phyloP scores from a whole-genome alignment of 2,329 filamentous ascomycete species.

The Stachybotrys chlorohalonatus region DNA sequence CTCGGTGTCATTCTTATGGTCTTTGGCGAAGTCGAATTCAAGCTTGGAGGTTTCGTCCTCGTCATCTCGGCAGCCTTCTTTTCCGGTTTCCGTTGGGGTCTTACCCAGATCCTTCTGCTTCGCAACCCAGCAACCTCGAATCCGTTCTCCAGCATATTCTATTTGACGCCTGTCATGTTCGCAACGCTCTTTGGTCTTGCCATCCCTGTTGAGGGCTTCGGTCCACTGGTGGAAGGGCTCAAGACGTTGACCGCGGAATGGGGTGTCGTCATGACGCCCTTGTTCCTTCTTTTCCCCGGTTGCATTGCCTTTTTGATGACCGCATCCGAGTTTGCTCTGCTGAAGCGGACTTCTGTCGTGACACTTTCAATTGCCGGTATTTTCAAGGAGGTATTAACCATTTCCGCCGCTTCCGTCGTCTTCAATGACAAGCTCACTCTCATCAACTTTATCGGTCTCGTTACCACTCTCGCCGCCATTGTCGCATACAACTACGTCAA shows the following conservation, averaged over 20 bases:
- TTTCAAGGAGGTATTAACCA: slow-evolving; percentile 98
- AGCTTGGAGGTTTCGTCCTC: slow-evolving; percentile 76
- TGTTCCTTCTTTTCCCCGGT: slow-evolving; percentile 82
- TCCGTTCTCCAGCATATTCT: slow-evolving; percentile 94
- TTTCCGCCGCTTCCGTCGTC: slow-evolving; percentile 75
- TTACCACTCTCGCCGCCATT: slow-evolving; percentile 86
- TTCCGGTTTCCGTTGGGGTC: slow-evolving; percentile 92
- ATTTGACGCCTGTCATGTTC: slow-evolving; percentile 97
- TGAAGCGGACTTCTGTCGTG: slow-evolving; percentile 91
- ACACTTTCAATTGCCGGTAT: slow-evolving; percentile 95
- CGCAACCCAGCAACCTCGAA: slow-evolving; percentile 93
- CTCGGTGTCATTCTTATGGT: slow-evolving; percentile 96
- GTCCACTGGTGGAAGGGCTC: slow-evolving; percentile 58
- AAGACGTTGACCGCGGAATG: slow-evolving; percentile 53
- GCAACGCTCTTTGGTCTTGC: slow-evolving; percentile 70
- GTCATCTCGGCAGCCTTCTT: slow-evolving; percentile 93
- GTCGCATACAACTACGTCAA: slow-evolving; percentile 91
- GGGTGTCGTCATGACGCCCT: slow-evolving; percentile 56
- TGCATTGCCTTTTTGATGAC: slow-evolving; percentile 95
- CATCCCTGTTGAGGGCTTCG: slow-evolving; percentile 74
- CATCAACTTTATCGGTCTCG: slow-evolving; percentile 77
- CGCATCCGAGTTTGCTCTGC: slow-evolving; percentile 84
- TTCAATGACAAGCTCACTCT: slow-evolving; percentile 83
- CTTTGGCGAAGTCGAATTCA: slow-evolving; percentile 85
- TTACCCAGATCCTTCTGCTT: slow-evolving; percentile 93